Base-by-base conservation (phyloP, 331 rosid genomes). In the Phaseolus coccineus region DNA sequence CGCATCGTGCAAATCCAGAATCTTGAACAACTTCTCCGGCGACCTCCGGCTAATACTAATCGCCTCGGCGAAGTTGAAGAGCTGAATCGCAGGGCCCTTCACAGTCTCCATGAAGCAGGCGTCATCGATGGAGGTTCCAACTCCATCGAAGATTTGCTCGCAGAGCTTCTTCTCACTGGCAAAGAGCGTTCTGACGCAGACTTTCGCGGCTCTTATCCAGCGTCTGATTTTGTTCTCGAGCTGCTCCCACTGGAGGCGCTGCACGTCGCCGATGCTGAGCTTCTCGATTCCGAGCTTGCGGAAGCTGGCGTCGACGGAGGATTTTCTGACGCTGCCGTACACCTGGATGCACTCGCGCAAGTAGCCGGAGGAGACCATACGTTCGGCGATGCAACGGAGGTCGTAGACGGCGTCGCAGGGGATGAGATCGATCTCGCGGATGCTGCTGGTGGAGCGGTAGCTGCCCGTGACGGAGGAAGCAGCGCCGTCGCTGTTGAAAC, bases 101-200 rank as follows among this genome's bases (percentile, higher is more conserved):
- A 96, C 97, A 0, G 98, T 90, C 82, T 96, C 98, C 96, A 96
- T 84, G 77, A 96, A 96, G 67, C 99, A 96, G 31, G 96, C 92
- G 58, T 93, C 99, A 46, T 96, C 98, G 15, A 96, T 91, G 0
- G 90, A 82, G 53, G 96, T 89, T 15, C 95, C 97, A 8, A 96
- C 59, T 3, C 92, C 96, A 6, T 91, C 91, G 52, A 96, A 96
- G 72, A 96, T 91, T 82, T 90, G 93, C 78, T 93, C 96, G 77
- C 98, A 93, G 3, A 96, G 88, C 83, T 76, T 91, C 87, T 96
- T 96, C 88, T 96, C 99, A 57, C 97, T 91, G 0, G 99, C 89
- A 50, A 96, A 91, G 69, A 96, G 77, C 19, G 88, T 91, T 70
- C 97, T 82, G 25, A 96, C 83, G 72, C 92, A 91, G 19, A 87